Evolutionary conservation across 345 rosid species (phyloP), one percentile per base, ranked within the genome.

Genomic region (Theobroma cacao): DNA sequence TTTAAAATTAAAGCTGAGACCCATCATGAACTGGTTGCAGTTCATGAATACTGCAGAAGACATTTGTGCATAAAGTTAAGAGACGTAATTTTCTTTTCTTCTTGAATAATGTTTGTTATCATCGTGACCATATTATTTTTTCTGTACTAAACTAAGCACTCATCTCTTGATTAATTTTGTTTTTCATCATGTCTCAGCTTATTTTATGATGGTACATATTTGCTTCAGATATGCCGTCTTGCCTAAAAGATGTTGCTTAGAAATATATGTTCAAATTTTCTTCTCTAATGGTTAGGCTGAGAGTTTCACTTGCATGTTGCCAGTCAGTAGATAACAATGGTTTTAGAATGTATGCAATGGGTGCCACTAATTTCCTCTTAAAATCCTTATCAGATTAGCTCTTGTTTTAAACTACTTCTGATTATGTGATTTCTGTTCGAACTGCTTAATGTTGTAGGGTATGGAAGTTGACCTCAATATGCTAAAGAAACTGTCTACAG

Each of bases 401-500:
- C 26, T 31, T 75, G 45, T 10, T 13, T 17, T 75, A 47, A 75
- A 68, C 55, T 63, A 17, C 28, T 5, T 33, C 73, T 63, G 50
- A 50, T 56, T 53, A 15, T 34, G 56, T 38, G 43, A 56, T 76
- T 28, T 52, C 5, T 48, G 31, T 70, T 76, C 3, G 66, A 40
- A 38, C 41, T 52, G 14, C 66, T 5, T 15, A 69, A 38, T 76
- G 10, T 43, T 66, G 11, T 83, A 93, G 99, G 93, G 89, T 52
- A 68, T 18, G 62, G 91, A 89, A 75, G 77, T 92, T 83, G 94
- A 87, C 83, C 47, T 91, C 72, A 64, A 76, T 31, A 77, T 68
- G 75, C 55, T 94, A 24, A 87, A 88, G 78, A 89, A 83, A 76
- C 79, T 80, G 85, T 85, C 95, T 68, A 72, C 41, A 4, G 92